Conservation (phyloP, 306 rosid genomes). For the Vigna nakashimae region DNA sequence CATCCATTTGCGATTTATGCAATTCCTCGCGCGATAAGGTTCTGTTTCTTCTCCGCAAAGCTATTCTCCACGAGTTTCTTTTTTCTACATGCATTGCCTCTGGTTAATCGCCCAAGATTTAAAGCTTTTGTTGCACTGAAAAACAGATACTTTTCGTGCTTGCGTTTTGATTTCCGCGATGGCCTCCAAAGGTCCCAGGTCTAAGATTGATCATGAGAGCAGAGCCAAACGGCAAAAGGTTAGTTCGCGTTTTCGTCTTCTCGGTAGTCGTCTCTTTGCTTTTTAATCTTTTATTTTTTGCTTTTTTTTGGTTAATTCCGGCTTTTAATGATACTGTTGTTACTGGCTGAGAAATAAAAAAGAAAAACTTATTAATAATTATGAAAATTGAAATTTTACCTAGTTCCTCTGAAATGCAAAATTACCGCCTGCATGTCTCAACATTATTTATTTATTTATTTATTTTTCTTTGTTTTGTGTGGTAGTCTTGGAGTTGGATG, state of each 20-base stretch:
- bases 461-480: neutral
- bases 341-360: neutral
- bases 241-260: constrained; percentile 36
- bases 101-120: neutral
- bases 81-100: constrained; percentile 22
- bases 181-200: constrained; percentile 96
- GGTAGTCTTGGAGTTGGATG: neutral
- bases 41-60: neutral
- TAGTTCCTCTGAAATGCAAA: neutral
- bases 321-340: neutral
- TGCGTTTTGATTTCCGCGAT: constrained; percentile 46
- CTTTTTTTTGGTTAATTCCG: neutral
- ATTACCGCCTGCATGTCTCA: neutral
- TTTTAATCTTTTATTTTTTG: neutral
- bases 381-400: neutral
- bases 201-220: constrained; percentile 79
- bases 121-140: neutral
- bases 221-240: constrained; percentile 92
- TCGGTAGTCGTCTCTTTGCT: neutral
- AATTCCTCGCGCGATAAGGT: constrained; percentile 7
- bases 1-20: constrained; percentile 12
- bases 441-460: no score
- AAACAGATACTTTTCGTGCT: constrained; percentile 39
- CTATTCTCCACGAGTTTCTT: neutral
- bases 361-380: neutral